Conservation (phyloP, 2,329 filamentous ascomycete genomes). For the Westerdykella aurantiaca region DNA sequence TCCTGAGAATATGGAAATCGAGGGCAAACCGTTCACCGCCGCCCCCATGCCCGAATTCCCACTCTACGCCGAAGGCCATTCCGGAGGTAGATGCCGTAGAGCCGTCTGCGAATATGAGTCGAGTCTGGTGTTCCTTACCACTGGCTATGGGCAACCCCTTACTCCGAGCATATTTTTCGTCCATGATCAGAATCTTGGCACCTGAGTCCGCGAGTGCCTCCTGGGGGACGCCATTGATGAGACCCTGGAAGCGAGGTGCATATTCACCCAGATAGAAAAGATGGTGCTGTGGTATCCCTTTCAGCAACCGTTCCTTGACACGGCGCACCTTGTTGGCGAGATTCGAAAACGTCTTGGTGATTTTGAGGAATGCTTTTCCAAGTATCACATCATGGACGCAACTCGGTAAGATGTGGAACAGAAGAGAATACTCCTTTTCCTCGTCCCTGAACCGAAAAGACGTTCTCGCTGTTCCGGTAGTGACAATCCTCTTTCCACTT, state of each 20-base stretch:
- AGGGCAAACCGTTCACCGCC: background rate
- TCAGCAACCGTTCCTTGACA: constrained; percentile 2
- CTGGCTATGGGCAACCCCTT: constrained; percentile 2
- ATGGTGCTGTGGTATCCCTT: background rate
- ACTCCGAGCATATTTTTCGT: constrained; percentile 7
- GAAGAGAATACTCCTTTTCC: background rate
- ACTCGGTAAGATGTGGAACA: constrained; percentile 6
- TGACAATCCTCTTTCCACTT: constrained; percentile 3
- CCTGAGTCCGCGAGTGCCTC: constrained; percentile 11
- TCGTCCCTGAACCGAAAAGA: constrained; percentile 5
- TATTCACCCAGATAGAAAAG: constrained; percentile 9
- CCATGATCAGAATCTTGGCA: constrained; percentile 8
- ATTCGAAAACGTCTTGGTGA: constrained; percentile 6
- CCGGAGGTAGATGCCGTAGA: constrained; percentile 9
- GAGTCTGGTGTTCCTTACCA: background rate
- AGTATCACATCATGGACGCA: constrained; percentile 11
- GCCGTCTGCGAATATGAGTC: constrained; percentile 9
- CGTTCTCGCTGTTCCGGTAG: constrained; percentile 2
- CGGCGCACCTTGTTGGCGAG: constrained; percentile 2
- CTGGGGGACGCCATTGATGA: constrained; percentile 6
- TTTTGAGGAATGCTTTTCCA: constrained; percentile 7
- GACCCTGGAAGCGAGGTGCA: constrained; percentile 7
- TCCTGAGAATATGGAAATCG: constrained; percentile 6
- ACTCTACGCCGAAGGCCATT: constrained; percentile 8
- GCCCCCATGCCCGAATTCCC: constrained; percentile 10